Evolutionary conservation across 208 protist species (phyloP).

Genomic region (Spongospora subterranea): DNA sequence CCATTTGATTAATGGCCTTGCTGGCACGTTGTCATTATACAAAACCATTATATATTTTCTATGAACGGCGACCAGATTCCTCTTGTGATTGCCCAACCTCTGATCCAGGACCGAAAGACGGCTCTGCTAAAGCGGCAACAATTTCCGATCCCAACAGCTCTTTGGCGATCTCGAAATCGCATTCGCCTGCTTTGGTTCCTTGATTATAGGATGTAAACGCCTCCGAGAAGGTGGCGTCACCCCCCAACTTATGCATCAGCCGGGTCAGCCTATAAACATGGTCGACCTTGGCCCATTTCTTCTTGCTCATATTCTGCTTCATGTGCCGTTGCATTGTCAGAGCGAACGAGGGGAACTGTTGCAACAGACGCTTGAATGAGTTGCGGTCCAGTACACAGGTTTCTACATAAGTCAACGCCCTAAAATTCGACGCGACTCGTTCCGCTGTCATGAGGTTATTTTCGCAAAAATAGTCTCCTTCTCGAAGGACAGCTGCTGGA

Average conservation of each 20-base stretch:
- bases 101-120: too few relatives aligned
- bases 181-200: neutral
- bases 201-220: constrained; percentile 19
- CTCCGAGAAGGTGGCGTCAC: neutral
- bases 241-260: neutral
- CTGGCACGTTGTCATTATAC: neutral
- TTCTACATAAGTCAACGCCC: constrained; percentile 2
- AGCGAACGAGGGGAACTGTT: constrained; percentile 31
- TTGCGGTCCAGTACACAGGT: neutral
- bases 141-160: constrained; percentile 8
- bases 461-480: constrained; percentile 47
- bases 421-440: neutral
- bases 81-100: too few relatives aligned
- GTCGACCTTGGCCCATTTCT: constrained; percentile 21
- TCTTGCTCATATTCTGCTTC: constrained; percentile 1
- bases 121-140: too few relatives aligned
- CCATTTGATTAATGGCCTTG: too few relatives aligned
- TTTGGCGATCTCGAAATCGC: constrained; percentile 40
- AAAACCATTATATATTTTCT: neutral
- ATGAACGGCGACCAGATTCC: neutral
- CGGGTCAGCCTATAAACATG: neutral
- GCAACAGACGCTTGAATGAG: constrained; percentile 30
- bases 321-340: constrained; percentile 45
- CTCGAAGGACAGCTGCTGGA: neutral
- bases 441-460: constrained; percentile 6